Evolutionary conservation across 768 basidiomycete genomes (phyloP), one percentile per base, ranked within the genome.

Genomic region (Boletus pseudo-olivaceus): DNA sequence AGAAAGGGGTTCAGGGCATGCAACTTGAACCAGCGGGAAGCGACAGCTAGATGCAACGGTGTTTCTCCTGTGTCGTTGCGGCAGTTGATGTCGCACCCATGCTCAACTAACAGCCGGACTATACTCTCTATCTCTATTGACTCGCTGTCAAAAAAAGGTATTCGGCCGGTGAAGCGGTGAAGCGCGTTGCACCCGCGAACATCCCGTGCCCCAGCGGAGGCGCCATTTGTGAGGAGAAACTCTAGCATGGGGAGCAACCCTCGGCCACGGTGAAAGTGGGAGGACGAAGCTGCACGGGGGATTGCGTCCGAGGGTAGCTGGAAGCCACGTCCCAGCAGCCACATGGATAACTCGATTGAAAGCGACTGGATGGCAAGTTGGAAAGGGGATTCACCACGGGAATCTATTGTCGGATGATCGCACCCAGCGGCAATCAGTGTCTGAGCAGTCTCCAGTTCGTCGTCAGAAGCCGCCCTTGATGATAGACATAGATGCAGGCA

Each of bases 141-240:
- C 44, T 15, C 30, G 12, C 1, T 1, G 12, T 20, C 10, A 19
- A 15, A 9, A 1, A 4, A 0, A 9, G 0, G 0, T 7, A 7
- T 20, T 7, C 1, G n/a, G 26, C 2, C 11, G 29, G 29, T 19
- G 1, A 45, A 10, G 44, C 20, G 14, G 30, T 46, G 44, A 32
- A 20, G 5, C 4, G 8, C 14, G 12, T 32, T 46, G 12, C 14
- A 46, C 11, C 30, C 30, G 19, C 2, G n/a, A 9, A 9, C 30
- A 32, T 46, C 30, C 30, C 14, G n/a, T 20, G 44, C 7, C 12
- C 7, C 12, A 20, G 44, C 19, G 7, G 5, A 2, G 12, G 30
- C 19, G 19, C 11, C 30, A n/a, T 45, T 32, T 45, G 4, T 11
- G 14, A 32, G 19, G 30, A 45, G 30, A 32, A 32, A n/a, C 7